These are phyloP conservation scores for Leccinellum luteum DNA, from an alignment of 768 basidiomycete genomes.

Conservation along the genomic window DNA sequence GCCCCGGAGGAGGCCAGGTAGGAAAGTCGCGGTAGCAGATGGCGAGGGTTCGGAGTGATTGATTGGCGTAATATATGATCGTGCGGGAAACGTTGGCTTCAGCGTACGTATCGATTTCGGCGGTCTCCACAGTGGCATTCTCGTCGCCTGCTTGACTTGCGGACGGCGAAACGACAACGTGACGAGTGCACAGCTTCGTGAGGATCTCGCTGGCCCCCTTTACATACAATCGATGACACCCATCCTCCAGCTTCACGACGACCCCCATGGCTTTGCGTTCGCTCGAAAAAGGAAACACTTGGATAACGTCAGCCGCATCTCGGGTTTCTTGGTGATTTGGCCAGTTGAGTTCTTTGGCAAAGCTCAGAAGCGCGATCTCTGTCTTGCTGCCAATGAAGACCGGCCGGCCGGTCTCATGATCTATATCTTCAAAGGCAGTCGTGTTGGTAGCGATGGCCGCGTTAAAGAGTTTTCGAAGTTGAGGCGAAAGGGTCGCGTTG, in stretches of 20 bases:
- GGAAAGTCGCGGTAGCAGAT: conserved; percentile 89
- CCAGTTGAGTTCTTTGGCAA: conserved; percentile 83
- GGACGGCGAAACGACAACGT: conserved; percentile 61
- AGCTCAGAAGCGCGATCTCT: conserved; percentile 85
- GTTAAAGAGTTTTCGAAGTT: conserved; percentile 69
- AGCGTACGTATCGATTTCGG: conserved; percentile 61
- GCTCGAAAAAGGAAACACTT: conserved; percentile 93
- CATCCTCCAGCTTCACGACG: conserved; percentile 58
- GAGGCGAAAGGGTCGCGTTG: conserved; percentile 57
- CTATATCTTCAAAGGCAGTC: conserved; percentile 86
- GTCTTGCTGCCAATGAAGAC: conserved; percentile 93
- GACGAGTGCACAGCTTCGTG: conserved; percentile 66
- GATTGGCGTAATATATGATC: conserved; percentile 97
- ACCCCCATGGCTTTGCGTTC: conserved; percentile 95
- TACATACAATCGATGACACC: conserved; percentile 66
- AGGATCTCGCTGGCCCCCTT: conserved; percentile 97
- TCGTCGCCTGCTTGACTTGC: conserved; percentile 15
- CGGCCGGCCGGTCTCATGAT: conserved; percentile 54
- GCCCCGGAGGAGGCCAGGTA: conserved; percentile 74
- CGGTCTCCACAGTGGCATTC: conserved; percentile 47
- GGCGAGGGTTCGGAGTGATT: conserved; percentile 91
- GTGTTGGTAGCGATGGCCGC: conserved; percentile 88
- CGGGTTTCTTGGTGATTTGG: conserved; percentile 64
- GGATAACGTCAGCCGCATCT: conserved; percentile 57
- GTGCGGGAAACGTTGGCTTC: conserved; percentile 85